Evolutionary conservation across 805 yeast genomes (phyloP).

Genomic region (Candida verbasci): DNA sequence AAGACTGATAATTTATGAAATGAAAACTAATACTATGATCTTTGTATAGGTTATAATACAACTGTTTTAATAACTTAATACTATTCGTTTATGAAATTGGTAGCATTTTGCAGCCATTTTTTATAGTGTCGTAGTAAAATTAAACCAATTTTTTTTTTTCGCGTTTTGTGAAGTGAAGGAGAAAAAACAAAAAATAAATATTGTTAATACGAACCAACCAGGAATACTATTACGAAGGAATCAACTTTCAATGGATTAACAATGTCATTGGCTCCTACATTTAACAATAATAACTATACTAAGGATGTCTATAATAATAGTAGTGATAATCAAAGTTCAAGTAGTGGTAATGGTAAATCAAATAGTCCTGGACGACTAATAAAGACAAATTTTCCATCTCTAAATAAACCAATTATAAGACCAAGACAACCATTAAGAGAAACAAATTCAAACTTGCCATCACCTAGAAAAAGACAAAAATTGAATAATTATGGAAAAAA

Average conservation of each 20-base stretch:
- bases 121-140: no score
- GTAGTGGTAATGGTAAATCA: not conserved
- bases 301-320: not conserved
- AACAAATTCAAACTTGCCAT: slow-evolving; percentile 36
- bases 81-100: no score
- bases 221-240: no score
- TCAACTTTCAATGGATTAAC: not conserved
- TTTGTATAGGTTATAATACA: no score
- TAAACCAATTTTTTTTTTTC: no score
- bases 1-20: no score
- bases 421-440: slow-evolving; percentile 35
- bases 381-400: slow-evolving; percentile 9
- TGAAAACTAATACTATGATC: no score
- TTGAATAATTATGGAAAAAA: slow-evolving; percentile 8
- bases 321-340: not conserved
- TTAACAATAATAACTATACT: not conserved
- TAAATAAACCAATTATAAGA: slow-evolving; percentile 5
- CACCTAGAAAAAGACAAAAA: slow-evolving; percentile 32
- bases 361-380: slow-evolving; percentile 1
- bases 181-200: not conserved
- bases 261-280: slow-evolving; percentile 1
- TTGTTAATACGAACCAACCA: no score
- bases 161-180: slow-evolving; percentile 1
- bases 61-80: no score
- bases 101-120: no score